Conservation (phyloP, 345 rosid genomes). For the Ricinus communis region DNA sequence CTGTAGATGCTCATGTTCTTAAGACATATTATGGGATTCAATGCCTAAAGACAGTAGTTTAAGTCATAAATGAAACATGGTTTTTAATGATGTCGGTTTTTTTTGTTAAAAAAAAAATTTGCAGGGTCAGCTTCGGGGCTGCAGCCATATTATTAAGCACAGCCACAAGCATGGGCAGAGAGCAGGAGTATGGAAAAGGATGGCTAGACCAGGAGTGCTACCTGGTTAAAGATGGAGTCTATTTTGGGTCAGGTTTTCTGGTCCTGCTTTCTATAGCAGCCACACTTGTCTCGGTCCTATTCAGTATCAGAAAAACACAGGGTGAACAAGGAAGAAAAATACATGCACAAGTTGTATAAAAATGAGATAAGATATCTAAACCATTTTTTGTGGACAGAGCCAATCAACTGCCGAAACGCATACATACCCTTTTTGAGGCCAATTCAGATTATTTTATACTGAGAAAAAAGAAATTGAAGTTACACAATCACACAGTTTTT, state of each 20-base stretch:
- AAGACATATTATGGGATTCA: conserved; percentile 1
- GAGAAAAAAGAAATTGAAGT: too few species aligned
- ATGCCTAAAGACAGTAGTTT: conserved; percentile 6
- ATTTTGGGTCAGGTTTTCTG: conserved; percentile 45
- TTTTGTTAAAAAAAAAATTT: too few species aligned
- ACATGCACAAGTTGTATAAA: conserved; percentile 29
- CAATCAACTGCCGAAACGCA: too few species aligned
- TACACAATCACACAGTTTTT: too few species aligned
- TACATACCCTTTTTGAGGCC: too few species aligned
- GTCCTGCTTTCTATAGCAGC: conserved; percentile 38
- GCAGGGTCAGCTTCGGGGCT: conserved; percentile 65
- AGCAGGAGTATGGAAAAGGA: conserved; percentile 65
- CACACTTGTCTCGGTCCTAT: conserved; percentile 37
- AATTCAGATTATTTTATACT: too few species aligned
- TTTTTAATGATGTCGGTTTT: too few species aligned
- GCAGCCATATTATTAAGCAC: conserved; percentile 46
- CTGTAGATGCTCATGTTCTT: conserved; percentile 18
- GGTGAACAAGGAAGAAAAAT: conserved; percentile 30
- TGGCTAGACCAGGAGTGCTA: conserved; percentile 79
- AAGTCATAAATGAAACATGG: too few species aligned
- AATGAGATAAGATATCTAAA: too few species aligned
- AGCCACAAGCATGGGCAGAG: conserved; percentile 69
- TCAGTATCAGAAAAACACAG: conserved; percentile 8
- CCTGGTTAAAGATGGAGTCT: conserved; percentile 60
- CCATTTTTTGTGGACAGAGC: too few species aligned